Percentiles rank a stretch among this genome's conserved stretches.
Evolutionary conservation across 2,329 filamentous ascomycete species (phyloP).

Genomic region (Pestalotiopsis sp.): DNA sequence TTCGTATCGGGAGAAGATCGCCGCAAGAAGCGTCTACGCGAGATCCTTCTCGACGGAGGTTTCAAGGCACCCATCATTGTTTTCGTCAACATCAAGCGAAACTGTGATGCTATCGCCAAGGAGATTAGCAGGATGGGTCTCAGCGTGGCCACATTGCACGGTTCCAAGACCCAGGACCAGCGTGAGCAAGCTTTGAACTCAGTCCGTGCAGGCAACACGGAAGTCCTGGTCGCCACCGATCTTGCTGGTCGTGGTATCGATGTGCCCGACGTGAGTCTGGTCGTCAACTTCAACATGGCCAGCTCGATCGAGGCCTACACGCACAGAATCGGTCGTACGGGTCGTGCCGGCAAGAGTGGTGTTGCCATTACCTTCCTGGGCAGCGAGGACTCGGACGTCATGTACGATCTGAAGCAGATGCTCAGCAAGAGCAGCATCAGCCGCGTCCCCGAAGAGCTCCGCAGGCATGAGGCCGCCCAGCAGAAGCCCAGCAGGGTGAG

Average conservation of each 20-base stretch:
- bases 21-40: conserved; percentile 91
- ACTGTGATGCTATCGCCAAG: conserved; percentile 91
- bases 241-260: conserved; percentile 97
- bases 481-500: conserved; percentile 61
- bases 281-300: conserved; percentile 99
- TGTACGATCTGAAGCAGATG: conserved; percentile 97
- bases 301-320: conserved; percentile 92
- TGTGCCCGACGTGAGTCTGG: conserved; percentile 88
- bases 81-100: conserved; percentile 99
- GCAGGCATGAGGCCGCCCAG: conserved; percentile 89
- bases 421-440: conserved; percentile 86
- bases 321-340: conserved; percentile 94
- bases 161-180: conserved; percentile 96
- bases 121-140: conserved; percentile 96
- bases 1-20: conserved; percentile 90
- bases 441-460: conserved; percentile 87
- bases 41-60: conserved; percentile 80
- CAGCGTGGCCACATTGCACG: conserved; percentile 87
- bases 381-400: conserved; percentile 82
- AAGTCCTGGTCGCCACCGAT: conserved; percentile 94
- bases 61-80: conserved; percentile 94
- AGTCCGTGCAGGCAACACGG: conserved; percentile 77
- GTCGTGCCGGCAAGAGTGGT: conserved; percentile 96
- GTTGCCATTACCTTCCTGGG: conserved; percentile 95
- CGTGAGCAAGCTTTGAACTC: conserved; percentile 88